Evolutionary conservation across 768 basidiomycete genomes (phyloP).

Genomic region (Sporobolomyces phaffii): DNA sequence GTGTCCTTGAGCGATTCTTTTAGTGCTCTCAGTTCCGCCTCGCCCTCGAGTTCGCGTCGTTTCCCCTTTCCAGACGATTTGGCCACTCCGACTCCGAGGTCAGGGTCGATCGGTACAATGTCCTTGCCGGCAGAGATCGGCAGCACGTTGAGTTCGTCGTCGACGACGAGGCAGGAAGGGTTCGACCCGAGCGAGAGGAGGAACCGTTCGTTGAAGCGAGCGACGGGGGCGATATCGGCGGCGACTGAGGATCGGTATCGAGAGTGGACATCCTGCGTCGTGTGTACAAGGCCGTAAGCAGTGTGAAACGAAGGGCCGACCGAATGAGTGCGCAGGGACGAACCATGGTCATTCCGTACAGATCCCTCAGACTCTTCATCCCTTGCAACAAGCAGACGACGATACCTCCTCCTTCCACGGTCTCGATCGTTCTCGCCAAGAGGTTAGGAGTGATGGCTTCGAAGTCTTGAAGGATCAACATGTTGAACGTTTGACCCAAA

Average conservation of each 20-base stretch:
- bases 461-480: constrained; percentile 94
- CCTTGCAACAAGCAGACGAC: constrained; percentile 87
- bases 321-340: background rate
- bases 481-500: constrained; percentile 93
- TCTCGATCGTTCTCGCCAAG: constrained; percentile 93
- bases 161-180: constrained; percentile 83
- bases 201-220: constrained; percentile 97
- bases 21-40: constrained; percentile 64
- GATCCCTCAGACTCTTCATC: constrained; percentile 83
- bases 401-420: constrained; percentile 80
- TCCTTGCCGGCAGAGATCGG: constrained; percentile 94
- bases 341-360: constrained; percentile 84
- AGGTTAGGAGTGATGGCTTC: constrained; percentile 97
- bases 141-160: constrained; percentile 95
- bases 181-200: constrained; percentile 93
- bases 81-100: constrained; percentile 33
- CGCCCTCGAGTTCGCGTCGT: constrained; percentile 51
- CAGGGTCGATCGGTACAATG: constrained; percentile 58
- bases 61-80: constrained; percentile 43
- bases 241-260: constrained; percentile 77
- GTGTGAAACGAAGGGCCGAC: background rate
- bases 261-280: constrained; percentile 90
- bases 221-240: constrained; percentile 58
- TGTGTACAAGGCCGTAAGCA: background rate
- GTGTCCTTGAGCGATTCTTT: constrained; percentile 72